These are phyloP conservation scores for Trichopus zeylanicus DNA, from an alignment of 116 monocot genomes.

Conservation along the genomic window DNA sequence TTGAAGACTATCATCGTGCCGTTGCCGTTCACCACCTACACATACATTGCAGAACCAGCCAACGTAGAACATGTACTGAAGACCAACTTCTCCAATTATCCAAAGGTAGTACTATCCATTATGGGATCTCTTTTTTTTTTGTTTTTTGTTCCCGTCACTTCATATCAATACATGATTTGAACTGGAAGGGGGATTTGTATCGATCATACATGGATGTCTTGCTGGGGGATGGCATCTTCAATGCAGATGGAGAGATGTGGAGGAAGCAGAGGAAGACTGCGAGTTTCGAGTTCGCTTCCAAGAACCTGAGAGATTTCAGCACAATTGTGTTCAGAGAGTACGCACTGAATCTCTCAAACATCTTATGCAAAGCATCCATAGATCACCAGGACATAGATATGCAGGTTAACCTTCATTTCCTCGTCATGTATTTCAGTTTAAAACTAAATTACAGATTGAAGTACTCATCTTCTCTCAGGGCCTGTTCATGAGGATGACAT, in stretches of 20 bases:
- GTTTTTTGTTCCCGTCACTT: neutral
- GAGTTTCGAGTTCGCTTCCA: slow-evolving; percentile 76
- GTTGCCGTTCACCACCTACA: slow-evolving; percentile 62
- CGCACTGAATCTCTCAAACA: slow-evolving; percentile 41
- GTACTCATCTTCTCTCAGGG: slow-evolving; percentile 18
- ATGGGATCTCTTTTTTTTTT: neutral
- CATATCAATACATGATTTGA: neutral
- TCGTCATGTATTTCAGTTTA: neutral
- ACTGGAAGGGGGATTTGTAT: slow-evolving; percentile 52
- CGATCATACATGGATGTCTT: slow-evolving; percentile 49
- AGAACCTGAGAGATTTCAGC: slow-evolving; percentile 65
- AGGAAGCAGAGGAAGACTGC: slow-evolving; percentile 45
- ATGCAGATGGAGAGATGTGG: slow-evolving; percentile 49
- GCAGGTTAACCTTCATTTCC: slow-evolving; percentile 31
- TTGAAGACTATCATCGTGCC: slow-evolving; percentile 52
- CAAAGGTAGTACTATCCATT: slow-evolving; percentile 33
- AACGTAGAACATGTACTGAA: slow-evolving; percentile 79
- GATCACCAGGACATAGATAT: slow-evolving; percentile 32
- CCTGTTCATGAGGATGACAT: slow-evolving; percentile 68
- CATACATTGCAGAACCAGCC: slow-evolving; percentile 73
- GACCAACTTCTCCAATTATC: slow-evolving; percentile 82
- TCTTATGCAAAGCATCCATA: slow-evolving; percentile 32
- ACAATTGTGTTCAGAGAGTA: slow-evolving; percentile 55
- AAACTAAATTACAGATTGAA: too few relatives aligned
- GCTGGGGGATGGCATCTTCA: slow-evolving; percentile 54